Conservation (phyloP, 2,329 filamentous ascomycete species). For the Aspergillus tamarii region DNA sequence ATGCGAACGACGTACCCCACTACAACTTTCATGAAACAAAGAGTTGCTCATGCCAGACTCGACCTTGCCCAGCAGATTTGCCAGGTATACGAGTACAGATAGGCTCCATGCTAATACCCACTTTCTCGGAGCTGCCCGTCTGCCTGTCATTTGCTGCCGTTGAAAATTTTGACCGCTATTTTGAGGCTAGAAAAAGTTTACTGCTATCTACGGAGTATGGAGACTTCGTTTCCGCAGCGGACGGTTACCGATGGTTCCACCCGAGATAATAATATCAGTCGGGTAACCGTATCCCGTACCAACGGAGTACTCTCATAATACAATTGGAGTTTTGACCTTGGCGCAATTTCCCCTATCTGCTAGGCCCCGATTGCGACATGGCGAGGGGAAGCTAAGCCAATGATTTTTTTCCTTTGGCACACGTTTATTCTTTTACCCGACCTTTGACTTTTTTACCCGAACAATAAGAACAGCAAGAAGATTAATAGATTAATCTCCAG, state of each 20-base stretch:
- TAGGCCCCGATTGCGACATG: background rate
- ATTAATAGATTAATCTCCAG: background rate
- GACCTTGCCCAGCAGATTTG: background rate
- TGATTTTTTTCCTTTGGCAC: background rate
- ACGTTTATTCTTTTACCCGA: constrained; percentile 8
- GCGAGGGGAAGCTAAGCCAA: constrained; percentile 8
- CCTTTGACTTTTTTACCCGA: constrained; percentile 6
- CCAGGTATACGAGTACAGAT: constrained; percentile 5
- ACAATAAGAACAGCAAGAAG: background rate
- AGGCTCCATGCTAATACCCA: constrained; percentile 3
- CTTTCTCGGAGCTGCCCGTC: constrained; percentile 5
- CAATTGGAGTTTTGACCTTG: constrained; percentile 12
- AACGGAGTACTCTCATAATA: constrained; percentile 1
- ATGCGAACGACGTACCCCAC: background rate
- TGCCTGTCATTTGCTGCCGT: constrained; percentile 5
- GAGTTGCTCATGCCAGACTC: background rate
- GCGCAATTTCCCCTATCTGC: constrained; percentile 4
- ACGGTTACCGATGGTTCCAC: constrained; percentile 12
- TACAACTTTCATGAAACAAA: background rate
- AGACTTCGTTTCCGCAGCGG: constrained; percentile 9
- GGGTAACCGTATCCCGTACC: constrained; percentile 11
- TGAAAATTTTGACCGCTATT: constrained; percentile 1
- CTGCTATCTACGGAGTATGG: constrained; percentile 5
- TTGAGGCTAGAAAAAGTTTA: constrained; percentile 11
- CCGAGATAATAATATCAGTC: background rate